Evolutionary conservation across 139 green algal genomes (phyloP).

Genomic region (Chlamydomonas sphaeroides): DNA sequence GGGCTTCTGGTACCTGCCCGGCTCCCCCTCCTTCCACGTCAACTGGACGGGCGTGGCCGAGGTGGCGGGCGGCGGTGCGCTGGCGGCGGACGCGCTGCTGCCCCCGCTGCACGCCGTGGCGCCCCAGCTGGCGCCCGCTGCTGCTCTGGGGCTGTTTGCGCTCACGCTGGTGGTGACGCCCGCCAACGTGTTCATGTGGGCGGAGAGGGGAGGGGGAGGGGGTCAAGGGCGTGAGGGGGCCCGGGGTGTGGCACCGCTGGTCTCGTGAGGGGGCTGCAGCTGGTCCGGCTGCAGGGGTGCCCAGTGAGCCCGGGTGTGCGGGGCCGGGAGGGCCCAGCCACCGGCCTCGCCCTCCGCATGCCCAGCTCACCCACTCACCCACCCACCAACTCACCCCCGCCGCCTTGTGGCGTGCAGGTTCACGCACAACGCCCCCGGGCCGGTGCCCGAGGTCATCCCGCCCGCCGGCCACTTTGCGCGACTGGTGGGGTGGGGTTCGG

Average conservation of each 20-base stretch:
- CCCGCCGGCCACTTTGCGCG: no score
- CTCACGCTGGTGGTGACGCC: slow-evolving; percentile 49
- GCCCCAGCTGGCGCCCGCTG: slow-evolving; percentile 47
- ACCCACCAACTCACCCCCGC: no score
- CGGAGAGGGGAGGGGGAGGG: background rate
- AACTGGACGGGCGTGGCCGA: slow-evolving; percentile 63
- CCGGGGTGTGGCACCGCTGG: no score
- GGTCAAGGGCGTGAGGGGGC: background rate
- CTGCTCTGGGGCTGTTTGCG: slow-evolving; percentile 44
- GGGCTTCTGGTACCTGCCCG: slow-evolving; percentile 45
- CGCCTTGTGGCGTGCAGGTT: background rate
- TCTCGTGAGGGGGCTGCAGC: background rate
- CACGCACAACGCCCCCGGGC: slow-evolving; percentile 1
- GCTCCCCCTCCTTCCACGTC: slow-evolving; percentile 57
- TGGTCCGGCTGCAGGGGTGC: no score
- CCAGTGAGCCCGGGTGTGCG: no score
- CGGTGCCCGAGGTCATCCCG: background rate
- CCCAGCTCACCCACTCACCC: no score
- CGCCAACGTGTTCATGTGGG: slow-evolving; percentile 63
- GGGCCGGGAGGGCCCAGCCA: no score
- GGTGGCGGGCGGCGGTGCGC: slow-evolving; percentile 55
- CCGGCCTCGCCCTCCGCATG: no score
- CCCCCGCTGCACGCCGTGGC: background rate
- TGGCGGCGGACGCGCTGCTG: slow-evolving; percentile 25
- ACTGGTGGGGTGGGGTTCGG: no score